A percentile compares a stretch with the other conserved stretches of the same genome.
Conservation (phyloP, 2,329 filamentous ascomycete genomes). For the Neocucurbitaria cava region DNA sequence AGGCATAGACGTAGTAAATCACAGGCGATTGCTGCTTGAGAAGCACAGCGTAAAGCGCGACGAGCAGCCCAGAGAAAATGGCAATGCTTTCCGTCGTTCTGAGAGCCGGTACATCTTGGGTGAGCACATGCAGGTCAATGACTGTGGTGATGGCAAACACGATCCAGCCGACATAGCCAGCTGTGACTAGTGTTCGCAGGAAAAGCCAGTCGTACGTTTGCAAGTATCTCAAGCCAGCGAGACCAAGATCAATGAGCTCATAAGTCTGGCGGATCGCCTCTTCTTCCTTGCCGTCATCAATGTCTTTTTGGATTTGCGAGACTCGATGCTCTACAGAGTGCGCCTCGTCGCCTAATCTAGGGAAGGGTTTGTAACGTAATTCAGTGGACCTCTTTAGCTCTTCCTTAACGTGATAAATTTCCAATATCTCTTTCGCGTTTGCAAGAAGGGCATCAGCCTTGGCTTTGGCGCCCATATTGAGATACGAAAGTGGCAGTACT, state of each 20-base stretch:
- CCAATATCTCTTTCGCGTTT: constrained; percentile 85
- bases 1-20: constrained; percentile 88
- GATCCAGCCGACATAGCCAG: constrained; percentile 95
- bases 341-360: constrained; percentile 69
- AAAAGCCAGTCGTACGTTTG: constrained; percentile 99
- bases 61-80: constrained; percentile 78
- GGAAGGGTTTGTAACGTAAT: constrained; percentile 79
- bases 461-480: constrained; percentile 73
- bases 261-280: constrained; percentile 81
- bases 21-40: constrained; percentile 78
- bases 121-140: constrained; percentile 84
- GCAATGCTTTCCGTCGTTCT: constrained; percentile 66
- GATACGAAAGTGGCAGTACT: constrained; percentile 83
- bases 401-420: constrained; percentile 97
- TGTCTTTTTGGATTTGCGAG: constrained; percentile 70
- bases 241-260: constrained; percentile 75
- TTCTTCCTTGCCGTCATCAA: constrained; percentile 70
- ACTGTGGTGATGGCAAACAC: constrained; percentile 89
- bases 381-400: constrained; percentile 77
- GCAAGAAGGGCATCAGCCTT: constrained; percentile 86
- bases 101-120: constrained; percentile 69
- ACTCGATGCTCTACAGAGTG: constrained; percentile 72
- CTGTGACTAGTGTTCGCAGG: constrained; percentile 82
- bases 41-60: constrained; percentile 79
- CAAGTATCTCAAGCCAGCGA: constrained; percentile 88